Evolutionary conservation across 805 yeast genomes (phyloP).

Genomic region (Candida awuae): DNA sequence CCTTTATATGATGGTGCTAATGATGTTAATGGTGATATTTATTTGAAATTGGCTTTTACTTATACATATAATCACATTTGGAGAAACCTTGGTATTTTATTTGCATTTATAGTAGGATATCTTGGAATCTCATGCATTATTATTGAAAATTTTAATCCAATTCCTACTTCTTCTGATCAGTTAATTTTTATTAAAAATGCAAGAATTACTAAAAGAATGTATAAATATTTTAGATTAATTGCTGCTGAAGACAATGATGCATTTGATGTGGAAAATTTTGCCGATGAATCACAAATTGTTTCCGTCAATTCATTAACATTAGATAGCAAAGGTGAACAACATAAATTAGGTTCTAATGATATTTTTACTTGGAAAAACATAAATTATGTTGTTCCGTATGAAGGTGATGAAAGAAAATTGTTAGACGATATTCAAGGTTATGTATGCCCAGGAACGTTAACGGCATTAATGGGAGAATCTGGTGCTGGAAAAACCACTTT

Average conservation of each 20-base stretch:
- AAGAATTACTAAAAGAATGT: slow-evolving; percentile 18
- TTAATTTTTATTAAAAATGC: slow-evolving; percentile 26
- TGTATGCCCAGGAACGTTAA: slow-evolving; percentile 45
- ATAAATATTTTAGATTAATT: slow-evolving; percentile 14
- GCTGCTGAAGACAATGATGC: slow-evolving; percentile 15
- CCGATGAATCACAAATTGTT: slow-evolving; percentile 13
- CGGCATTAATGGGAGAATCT: slow-evolving; percentile 56
- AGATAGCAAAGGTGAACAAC: no score
- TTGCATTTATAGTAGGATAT: no score
- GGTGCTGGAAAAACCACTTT: slow-evolving; percentile 58
- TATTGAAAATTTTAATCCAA: no score
- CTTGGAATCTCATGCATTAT: no score
- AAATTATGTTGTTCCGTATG: slow-evolving; percentile 46
- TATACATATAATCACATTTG: no score
- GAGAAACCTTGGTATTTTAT: no score
- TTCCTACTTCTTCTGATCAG: no score
- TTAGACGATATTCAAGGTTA: slow-evolving; percentile 38
- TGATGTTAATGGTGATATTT: no score
- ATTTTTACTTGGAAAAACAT: slow-evolving; percentile 59
- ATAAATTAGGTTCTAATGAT: slow-evolving; percentile 32
- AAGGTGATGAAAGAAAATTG: slow-evolving; percentile 34
- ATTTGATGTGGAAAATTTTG: slow-evolving; percentile 22
- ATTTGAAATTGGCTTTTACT: no score
- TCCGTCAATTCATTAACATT: no score
- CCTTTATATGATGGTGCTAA: no score